These are phyloP conservation scores for Beauveria rudraprayagi DNA, from an alignment of 2,329 filamentous ascomycete species.

Conservation along the genomic window DNA sequence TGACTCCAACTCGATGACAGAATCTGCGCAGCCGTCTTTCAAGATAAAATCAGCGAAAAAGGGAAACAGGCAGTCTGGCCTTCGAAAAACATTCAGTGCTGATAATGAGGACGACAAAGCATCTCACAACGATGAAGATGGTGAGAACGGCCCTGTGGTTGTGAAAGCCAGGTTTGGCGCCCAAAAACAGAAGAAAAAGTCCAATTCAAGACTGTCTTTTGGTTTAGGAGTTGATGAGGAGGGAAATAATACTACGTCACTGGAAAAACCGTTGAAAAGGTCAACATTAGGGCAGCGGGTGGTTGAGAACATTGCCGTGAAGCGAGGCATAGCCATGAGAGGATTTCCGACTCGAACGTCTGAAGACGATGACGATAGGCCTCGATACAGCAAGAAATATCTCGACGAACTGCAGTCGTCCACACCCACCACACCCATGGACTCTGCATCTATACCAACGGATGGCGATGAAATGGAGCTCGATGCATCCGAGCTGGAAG, in stretches of 20 bases:
- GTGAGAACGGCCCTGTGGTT: conserved; percentile 39
- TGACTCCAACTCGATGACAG: conserved; percentile 16
- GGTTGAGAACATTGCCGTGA: conserved; percentile 58
- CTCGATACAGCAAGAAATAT: conserved; percentile 79
- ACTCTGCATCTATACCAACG: conserved; percentile 39
- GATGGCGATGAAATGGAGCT: conserved; percentile 45
- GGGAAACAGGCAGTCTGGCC: conserved; percentile 47
- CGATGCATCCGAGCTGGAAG: conserved; percentile 54
- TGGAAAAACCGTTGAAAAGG: conserved; percentile 55
- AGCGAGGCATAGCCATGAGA: conserved; percentile 39
- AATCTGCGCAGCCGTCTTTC: conserved; percentile 31
- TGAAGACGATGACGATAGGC: conserved; percentile 58
- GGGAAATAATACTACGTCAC: conserved; percentile 34
- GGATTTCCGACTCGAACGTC: conserved; percentile 48
- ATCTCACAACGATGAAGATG: conserved; percentile 31
- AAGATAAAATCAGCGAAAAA: conserved; percentile 39
- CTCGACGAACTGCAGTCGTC: conserved; percentile 78
- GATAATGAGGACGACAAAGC: conserved; percentile 28
- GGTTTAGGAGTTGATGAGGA: conserved; percentile 51
- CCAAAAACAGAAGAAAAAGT: conserved; percentile 58
- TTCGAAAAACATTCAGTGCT: conserved; percentile 48
- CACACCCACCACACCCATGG: conserved; percentile 73
- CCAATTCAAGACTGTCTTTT: conserved; percentile 64
- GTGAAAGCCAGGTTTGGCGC: conserved; percentile 42
- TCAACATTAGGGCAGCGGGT: conserved; percentile 54